Percentiles rank a stretch among this genome's conserved stretches.
phyloP scores from a whole-genome alignment of 495 filamentous ascomycete genomes.

The Acidomyces sp. region DNA sequence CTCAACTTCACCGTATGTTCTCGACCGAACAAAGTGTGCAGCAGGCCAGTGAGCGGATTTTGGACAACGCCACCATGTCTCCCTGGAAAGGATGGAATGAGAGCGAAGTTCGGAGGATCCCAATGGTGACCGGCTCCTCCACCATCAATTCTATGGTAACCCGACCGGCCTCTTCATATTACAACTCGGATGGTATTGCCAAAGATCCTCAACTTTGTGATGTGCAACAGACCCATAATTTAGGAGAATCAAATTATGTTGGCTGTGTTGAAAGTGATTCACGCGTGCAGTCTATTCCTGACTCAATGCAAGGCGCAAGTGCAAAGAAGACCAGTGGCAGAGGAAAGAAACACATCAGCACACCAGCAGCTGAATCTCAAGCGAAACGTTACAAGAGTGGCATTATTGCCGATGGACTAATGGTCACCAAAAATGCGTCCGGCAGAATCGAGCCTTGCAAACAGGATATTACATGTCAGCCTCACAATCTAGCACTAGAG shows the following conservation, averaged over 20 bases:
- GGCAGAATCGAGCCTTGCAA: not conserved
- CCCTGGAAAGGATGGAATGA: slow-evolving; percentile 10
- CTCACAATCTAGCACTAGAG: not conserved
- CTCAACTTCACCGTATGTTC: too few species aligned
- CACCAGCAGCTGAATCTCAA: not conserved
- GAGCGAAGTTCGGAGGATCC: not conserved
- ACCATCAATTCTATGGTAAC: slow-evolving; percentile 8
- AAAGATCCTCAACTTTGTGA: not conserved
- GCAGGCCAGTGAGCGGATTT: too few species aligned
- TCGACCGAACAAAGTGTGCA: too few species aligned
- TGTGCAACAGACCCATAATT: not conserved
- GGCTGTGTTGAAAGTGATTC: not conserved
- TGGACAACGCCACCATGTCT: slow-evolving; percentile 11
- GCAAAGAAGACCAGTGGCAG: slow-evolving; percentile 3
- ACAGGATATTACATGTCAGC: too few species aligned
- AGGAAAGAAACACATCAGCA: slow-evolving; percentile 4
- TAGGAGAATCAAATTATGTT: not conserved
- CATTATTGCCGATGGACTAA: slow-evolving; percentile 7
- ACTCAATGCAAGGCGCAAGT: not conserved
- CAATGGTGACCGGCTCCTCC: slow-evolving; percentile 7
- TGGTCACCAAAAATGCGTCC: slow-evolving; percentile 1
- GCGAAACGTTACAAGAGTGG: slow-evolving; percentile 11
- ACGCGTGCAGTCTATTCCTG: not conserved
- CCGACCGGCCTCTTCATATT: not conserved
- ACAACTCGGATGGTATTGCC: not conserved